phyloP scores from a whole-genome alignment of 768 basidiomycete species.

The Agaricus subrufescens region DNA sequence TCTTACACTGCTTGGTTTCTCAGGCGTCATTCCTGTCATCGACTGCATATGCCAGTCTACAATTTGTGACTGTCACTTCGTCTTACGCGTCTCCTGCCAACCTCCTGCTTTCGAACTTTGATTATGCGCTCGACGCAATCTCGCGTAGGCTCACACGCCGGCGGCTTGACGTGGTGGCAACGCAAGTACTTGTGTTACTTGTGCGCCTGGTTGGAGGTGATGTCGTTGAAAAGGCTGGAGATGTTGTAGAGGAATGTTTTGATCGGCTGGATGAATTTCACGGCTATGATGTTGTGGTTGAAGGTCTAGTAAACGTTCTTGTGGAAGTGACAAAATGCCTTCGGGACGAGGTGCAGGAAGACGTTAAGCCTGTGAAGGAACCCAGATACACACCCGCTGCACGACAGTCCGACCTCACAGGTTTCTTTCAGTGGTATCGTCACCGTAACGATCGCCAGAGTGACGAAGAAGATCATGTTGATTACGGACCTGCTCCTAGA shows the following conservation, averaged over 20 bases:
- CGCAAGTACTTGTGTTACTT: slow-evolving; percentile 81
- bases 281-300: slow-evolving; percentile 83
- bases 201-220: slow-evolving; percentile 83
- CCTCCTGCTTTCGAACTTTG: slow-evolving; percentile 89
- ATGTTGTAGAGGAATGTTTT: slow-evolving; percentile 96
- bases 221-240: slow-evolving; percentile 85
- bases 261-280: slow-evolving; percentile 95
- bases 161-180: slow-evolving; percentile 84
- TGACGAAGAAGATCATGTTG: slow-evolving; percentile 35
- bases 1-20: slow-evolving; percentile 84
- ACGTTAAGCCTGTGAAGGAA: slow-evolving; percentile 28
- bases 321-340: slow-evolving; percentile 81
- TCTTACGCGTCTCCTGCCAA: slow-evolving; percentile 90
- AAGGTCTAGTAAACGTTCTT: slow-evolving; percentile 84
- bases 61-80: slow-evolving; percentile 64
- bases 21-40: slow-evolving; percentile 59
- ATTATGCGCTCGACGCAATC: slow-evolving; percentile 91
- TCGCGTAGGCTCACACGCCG: slow-evolving; percentile 76
- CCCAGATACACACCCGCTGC: slow-evolving; percentile 17
- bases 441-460: slow-evolving; percentile 34
- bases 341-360: slow-evolving; percentile 29
- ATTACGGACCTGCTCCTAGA: slow-evolving; percentile 58
- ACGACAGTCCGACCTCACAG: slow-evolving; percentile 32
- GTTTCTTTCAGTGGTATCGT: slow-evolving; percentile 64
- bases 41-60: slow-evolving; percentile 72